A percentile compares a stretch with the other conserved stretches of the same genome.
Evolutionary conservation across 306 rosid species (phyloP).

Genomic region (Pyrus bretschneideri): DNA sequence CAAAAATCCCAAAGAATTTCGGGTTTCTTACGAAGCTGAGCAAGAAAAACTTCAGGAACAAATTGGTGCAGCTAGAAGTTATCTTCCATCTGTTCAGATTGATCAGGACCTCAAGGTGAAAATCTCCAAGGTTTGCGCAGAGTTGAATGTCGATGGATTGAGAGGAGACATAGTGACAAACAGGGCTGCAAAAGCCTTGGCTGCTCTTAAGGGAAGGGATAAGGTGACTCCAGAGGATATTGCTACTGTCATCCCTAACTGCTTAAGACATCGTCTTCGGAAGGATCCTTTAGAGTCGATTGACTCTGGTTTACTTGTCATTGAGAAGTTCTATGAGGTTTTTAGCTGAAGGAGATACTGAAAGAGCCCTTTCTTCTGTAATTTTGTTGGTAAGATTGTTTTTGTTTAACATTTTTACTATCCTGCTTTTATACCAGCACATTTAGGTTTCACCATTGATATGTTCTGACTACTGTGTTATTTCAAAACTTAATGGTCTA

Average conservation of each 20-base stretch:
- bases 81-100: conserved; percentile 59
- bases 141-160: conserved; percentile 88
- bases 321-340: conserved; percentile 79
- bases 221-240: conserved; percentile 68
- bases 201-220: conserved; percentile 78
- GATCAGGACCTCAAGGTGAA: conserved; percentile 77
- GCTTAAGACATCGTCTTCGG: conserved; percentile 92
- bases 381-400: conserved; percentile 25
- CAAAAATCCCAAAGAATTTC: conserved; percentile 65
- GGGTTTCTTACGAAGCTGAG: conserved; percentile 53
- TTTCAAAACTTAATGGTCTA: conserved; percentile 1
- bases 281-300: conserved; percentile 94
- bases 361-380: conserved; percentile 4
- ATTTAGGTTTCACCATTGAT: not conserved
- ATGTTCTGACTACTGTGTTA: conserved; percentile 3
- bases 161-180: conserved; percentile 93
- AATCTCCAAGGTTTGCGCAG: conserved; percentile 80
- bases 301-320: conserved; percentile 87
- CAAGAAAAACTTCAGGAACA: conserved; percentile 72
- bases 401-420: conserved; percentile 1
- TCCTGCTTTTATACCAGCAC: conserved; percentile 17
- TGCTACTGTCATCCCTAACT: conserved; percentile 90
- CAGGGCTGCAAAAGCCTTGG: conserved; percentile 88
- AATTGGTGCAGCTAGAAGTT: conserved; percentile 60
- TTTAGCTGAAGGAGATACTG: conserved; percentile 46